Evolutionary conservation across 1,284 basidiomycete genomes (phyloP).

Genomic region (Psilocybe mexicana): DNA sequence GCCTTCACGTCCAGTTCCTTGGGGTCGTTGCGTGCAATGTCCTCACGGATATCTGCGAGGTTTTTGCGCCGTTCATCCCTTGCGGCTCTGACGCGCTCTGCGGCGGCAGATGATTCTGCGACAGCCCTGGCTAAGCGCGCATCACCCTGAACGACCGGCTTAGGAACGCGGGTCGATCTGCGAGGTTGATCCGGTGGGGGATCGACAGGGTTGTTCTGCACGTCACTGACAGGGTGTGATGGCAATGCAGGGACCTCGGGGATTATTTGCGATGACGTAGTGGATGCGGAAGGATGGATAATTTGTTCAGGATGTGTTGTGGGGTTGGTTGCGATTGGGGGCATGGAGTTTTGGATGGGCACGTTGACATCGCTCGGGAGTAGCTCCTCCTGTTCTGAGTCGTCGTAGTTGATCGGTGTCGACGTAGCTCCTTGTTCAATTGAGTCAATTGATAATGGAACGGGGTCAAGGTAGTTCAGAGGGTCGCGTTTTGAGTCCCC

Average conservation of each 20-base stretch:
- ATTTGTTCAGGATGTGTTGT: no score
- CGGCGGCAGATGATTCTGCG: slow-evolving; percentile 8
- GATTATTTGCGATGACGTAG: no score
- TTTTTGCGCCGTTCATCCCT: slow-evolving; percentile 3
- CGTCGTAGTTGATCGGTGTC: not conserved
- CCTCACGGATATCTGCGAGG: slow-evolving; percentile 1
- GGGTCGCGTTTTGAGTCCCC: slow-evolving; percentile 4
- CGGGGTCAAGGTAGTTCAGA: not conserved
- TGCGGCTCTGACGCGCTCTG: not conserved
- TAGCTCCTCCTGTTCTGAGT: slow-evolving; percentile 27
- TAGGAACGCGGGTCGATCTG: not conserved
- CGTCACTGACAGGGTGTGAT: no score
- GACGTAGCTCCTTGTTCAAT: not conserved
- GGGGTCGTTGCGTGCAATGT: slow-evolving; percentile 7
- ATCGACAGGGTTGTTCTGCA: not conserved
- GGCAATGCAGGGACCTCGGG: no score
- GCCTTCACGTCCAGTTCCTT: slow-evolving; percentile 1
- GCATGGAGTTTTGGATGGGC: not conserved
- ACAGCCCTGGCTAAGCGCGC: slow-evolving; percentile 1
- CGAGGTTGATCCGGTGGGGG: not conserved
- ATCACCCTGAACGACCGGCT: not conserved
- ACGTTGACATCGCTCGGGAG: not conserved
- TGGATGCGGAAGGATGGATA: no score
- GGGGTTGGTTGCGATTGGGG: no score
- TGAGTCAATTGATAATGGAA: not conserved